Evolutionary conservation across 169 alveolate genomes (phyloP), one percentile per base, ranked within the genome.

Genomic region (Plasmodium blacklocki): DNA sequence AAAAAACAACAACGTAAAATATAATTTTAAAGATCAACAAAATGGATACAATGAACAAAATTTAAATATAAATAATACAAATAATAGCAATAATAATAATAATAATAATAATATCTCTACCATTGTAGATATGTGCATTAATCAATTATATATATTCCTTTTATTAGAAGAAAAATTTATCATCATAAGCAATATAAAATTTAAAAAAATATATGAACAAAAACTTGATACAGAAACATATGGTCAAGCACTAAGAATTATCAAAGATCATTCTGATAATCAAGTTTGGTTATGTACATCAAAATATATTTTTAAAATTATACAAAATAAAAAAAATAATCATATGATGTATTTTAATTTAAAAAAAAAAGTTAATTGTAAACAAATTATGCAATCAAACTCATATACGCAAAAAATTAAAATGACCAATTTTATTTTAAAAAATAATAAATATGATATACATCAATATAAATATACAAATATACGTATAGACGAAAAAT

Each of bases 211-310:
- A 3, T 86, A 71, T 66, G 92, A 86, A 49, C 92, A 86, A 72
- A 49, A 39, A 11, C 66, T 86, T 39, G 52, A 73, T 15, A 56
- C 63, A 9, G 92, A 86, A 86, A 86, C 92, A 21, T 86, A 86
- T 19, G 92, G 92, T 5, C 49, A 86, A 47, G 71, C 45, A n/a
- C 71, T 86, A 71, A 19, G 75, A 62, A 49, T 86, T 11, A 86
- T 86, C 88, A 86, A 86, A 64, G 88, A 86, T 59, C 59, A 86
- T 18, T 59, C 56, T 3, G 92, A 86, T 49, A 66, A 86, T 54
- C 74, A 86, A 72, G 70, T 86, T 52, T 86, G 92, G 92, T 29
- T 86, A 26, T 59, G 92, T 21, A 86, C 92, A 59, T 86, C 92
- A 14, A 86, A 86, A 54, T 63, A 86, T 72, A 86, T 86, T n/a